These are phyloP conservation scores for Kodamaea jinghongensis DNA, from an alignment of 805 yeast species.

Conservation along the genomic window DNA sequence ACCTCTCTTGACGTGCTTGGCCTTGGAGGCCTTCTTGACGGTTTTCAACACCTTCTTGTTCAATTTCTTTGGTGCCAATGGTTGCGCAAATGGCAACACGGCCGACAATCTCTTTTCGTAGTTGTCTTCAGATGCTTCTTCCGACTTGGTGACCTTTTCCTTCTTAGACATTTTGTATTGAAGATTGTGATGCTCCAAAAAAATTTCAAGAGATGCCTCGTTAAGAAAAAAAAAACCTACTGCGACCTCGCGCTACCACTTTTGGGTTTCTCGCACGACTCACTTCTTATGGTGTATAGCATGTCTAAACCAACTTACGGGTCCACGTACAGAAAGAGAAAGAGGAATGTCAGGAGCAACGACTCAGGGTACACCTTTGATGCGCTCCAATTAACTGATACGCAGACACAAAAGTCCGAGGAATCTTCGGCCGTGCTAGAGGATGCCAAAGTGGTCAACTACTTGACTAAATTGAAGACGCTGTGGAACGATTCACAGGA, in stretches of 20 bases:
- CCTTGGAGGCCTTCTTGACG: slow-evolving; percentile 96
- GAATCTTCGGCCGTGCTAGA: slow-evolving; percentile 22
- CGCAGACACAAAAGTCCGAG: slow-evolving; percentile 1
- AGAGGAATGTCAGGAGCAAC: not conserved
- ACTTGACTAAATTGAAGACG: slow-evolving; percentile 17
- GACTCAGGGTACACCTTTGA: not conserved
- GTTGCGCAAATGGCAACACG: slow-evolving; percentile 86
- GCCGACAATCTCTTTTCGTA: slow-evolving; percentile 92
- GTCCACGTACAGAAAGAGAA: slow-evolving; percentile 5
- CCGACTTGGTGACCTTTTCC: slow-evolving; percentile 42
- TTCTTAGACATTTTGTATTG: slow-evolving; percentile 40
- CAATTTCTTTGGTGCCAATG: slow-evolving; percentile 92
- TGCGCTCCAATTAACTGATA: slow-evolving; percentile 8
- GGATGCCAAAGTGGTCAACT: slow-evolving; percentile 23
- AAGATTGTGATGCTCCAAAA: slow-evolving; percentile 3
- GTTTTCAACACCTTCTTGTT: slow-evolving; percentile 94
- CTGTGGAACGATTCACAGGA: slow-evolving; percentile 3
- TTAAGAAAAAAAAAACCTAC: not conserved
- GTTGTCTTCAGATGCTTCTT: slow-evolving; percentile 56
- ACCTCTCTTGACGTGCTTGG: slow-evolving; percentile 97
- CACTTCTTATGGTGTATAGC: not conserved
- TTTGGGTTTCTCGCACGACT: slow-evolving; percentile 5
- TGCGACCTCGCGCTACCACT: too few species aligned
- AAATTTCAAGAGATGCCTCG: slow-evolving; percentile 13
- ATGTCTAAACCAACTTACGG: too few species aligned